Percentiles rank a stretch among this genome's conserved stretches.
These are phyloP conservation scores for Cucurbita pepo DNA, from an alignment of 306 rosid species.

Conservation along the genomic window DNA sequence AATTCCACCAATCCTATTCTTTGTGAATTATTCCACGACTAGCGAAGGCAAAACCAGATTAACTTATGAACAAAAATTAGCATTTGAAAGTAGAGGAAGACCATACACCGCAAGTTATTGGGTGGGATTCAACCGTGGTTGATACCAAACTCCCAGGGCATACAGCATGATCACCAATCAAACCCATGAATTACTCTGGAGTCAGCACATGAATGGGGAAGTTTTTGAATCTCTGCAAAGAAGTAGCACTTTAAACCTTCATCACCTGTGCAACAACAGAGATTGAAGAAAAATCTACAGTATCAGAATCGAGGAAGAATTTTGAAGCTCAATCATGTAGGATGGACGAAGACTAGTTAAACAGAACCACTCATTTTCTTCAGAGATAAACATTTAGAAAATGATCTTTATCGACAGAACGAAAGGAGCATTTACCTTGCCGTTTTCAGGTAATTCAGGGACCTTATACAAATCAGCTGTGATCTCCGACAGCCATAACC, in stretches of 20 bases:
- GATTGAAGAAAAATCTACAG: neutral
- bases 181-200: neutral
- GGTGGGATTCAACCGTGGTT: conserved; percentile 7
- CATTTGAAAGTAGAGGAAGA: conserved; percentile 5
- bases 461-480: conserved; percentile 56
- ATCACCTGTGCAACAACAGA: neutral
- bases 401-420: neutral
- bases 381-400: neutral
- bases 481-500: conserved; percentile 54
- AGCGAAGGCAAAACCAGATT: neutral
- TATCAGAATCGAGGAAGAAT: neutral
- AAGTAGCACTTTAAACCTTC: neutral
- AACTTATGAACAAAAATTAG: conserved; percentile 7
- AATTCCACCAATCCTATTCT: neutral
- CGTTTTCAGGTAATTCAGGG: conserved; percentile 36
- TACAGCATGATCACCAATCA: neutral
- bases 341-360: neutral
- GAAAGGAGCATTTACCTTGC: conserved; percentile 32
- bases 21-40: conserved; percentile 1
- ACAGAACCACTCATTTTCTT: neutral
- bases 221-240: neutral
- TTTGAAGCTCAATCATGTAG: neutral
- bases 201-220: neutral
- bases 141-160: neutral
- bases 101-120: neutral